These are phyloP conservation scores for Apiospora pterosperma DNA, from an alignment of 2,329 filamentous ascomycete genomes.

Conservation along the genomic window DNA sequence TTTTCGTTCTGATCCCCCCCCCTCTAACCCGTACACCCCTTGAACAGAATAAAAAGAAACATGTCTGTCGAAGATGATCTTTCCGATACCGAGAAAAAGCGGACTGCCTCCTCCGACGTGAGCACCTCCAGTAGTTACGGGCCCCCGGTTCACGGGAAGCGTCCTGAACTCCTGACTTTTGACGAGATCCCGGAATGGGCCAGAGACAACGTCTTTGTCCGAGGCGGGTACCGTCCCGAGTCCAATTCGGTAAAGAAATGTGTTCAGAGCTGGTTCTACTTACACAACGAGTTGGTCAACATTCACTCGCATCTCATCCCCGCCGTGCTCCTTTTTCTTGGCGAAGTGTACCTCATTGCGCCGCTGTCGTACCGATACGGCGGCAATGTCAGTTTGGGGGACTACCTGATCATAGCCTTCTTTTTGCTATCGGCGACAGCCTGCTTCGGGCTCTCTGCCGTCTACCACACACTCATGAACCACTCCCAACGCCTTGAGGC, in stretches of 20 bases:
- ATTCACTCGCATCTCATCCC: slow-evolving; percentile 44
- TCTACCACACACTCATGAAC: slow-evolving; percentile 37
- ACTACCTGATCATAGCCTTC: slow-evolving; percentile 36
- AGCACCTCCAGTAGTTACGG: not conserved
- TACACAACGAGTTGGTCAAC: slow-evolving; percentile 42
- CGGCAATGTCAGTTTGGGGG: slow-evolving; percentile 15
- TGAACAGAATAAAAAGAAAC: not conserved
- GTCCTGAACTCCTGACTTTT: slow-evolving; percentile 13
- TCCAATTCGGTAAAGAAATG: slow-evolving; percentile 32
- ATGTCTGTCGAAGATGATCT: not conserved
- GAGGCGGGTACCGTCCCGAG: slow-evolving; percentile 39
- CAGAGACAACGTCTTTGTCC: slow-evolving; percentile 38
- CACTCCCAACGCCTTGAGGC: slow-evolving; percentile 32
- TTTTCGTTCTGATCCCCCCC: not conserved
- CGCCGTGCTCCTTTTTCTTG: slow-evolving; percentile 30
- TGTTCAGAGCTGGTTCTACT: slow-evolving; percentile 36
- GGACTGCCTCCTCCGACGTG: not conserved
- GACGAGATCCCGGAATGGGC: slow-evolving; percentile 39
- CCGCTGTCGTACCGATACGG: slow-evolving; percentile 10
- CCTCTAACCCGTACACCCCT: not conserved
- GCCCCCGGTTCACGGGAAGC: not conserved
- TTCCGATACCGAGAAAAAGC: not conserved
- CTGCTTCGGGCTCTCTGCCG: slow-evolving; percentile 34
- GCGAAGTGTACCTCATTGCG: slow-evolving; percentile 23
- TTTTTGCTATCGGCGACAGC: slow-evolving; percentile 32